Evolutionary conservation across 352 stramenopile genomes (phyloP).

Genomic region (Phytophthora multivora): DNA sequence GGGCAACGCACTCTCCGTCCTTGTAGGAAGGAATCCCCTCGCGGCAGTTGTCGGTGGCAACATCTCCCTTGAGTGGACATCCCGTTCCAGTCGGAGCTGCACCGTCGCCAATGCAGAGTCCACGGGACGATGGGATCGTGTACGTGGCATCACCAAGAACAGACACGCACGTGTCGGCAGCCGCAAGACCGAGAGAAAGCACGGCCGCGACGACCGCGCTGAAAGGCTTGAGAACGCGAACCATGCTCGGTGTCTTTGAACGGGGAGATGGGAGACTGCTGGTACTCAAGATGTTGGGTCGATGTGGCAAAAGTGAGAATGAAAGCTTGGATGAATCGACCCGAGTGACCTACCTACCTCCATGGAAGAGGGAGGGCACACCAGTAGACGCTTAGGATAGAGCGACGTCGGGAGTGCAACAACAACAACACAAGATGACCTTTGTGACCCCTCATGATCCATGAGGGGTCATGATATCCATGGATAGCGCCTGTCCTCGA

Average conservation of each 20-base stretch:
- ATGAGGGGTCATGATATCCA: no score
- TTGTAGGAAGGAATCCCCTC: slow-evolving; percentile 48
- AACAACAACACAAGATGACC: background rate
- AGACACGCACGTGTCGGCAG: slow-evolving; percentile 32
- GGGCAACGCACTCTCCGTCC: slow-evolving; percentile 31
- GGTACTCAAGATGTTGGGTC: slow-evolving; percentile 33
- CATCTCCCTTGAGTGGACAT: slow-evolving; percentile 38
- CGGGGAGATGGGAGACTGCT: slow-evolving; percentile 8
- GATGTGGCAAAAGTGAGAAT: slow-evolving; percentile 37
- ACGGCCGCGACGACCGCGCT: slow-evolving; percentile 16
- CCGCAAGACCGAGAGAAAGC: slow-evolving; percentile 17
- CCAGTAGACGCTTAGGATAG: no score
- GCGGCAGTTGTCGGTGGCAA: slow-evolving; percentile 28
- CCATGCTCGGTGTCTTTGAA: slow-evolving; percentile 17
- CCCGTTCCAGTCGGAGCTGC: slow-evolving; percentile 22
- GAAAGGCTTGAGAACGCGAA: slow-evolving; percentile 35
- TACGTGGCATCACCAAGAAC: slow-evolving; percentile 51
- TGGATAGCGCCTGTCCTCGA: slow-evolving; percentile 27
- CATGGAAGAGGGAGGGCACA: no score
- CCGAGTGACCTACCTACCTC: no score
- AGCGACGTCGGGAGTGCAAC: background rate
- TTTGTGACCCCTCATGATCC: background rate
- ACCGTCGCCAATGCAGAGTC: slow-evolving; percentile 26
- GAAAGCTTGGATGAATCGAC: slow-evolving; percentile 4
- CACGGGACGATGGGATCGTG: slow-evolving; percentile 22